Conservation (phyloP, 2,329 filamentous ascomycete species). For the Exophiala dermatitidis region DNA sequence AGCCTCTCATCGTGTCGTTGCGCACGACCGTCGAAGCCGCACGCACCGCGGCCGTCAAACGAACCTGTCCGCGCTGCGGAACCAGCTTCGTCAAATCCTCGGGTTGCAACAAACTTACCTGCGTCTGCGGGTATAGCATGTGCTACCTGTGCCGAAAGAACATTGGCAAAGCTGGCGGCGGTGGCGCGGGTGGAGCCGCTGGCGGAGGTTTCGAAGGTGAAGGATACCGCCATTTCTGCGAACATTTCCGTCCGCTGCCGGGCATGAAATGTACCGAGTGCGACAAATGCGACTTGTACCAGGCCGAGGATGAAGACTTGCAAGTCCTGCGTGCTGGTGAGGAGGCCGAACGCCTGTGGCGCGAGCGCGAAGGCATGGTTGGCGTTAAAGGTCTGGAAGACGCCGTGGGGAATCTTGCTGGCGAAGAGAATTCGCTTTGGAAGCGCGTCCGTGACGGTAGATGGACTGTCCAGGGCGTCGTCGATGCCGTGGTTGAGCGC, state of each 20-base stretch:
- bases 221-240: conserved; percentile 90
- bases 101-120: conserved; percentile 95
- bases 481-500: conserved; percentile 37
- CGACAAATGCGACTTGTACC: conserved; percentile 66
- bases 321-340: conserved; percentile 62
- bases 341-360: conserved; percentile 66
- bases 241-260: conserved; percentile 80
- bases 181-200: conserved; percentile 2
- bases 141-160: conserved; percentile 84
- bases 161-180: conserved; percentile 26
- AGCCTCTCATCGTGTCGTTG: conserved; percentile 70
- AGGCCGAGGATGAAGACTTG: conserved; percentile 64
- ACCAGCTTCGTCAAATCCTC: conserved; percentile 87
- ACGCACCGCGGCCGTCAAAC: conserved; percentile 88
- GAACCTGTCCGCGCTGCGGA: conserved; percentile 85
- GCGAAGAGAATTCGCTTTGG: conserved; percentile 30
- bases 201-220: conserved; percentile 36
- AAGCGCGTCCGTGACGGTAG: conserved; percentile 36
- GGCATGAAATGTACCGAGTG: conserved; percentile 72
- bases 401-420: conserved; percentile 23
- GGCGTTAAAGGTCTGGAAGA: conserved; percentile 23
- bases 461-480: conserved; percentile 35
- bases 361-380: conserved; percentile 51
- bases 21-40: conserved; percentile 87
- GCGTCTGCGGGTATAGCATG: conserved; percentile 94